Evolutionary conservation across 345 rosid species (phyloP), one percentile per base, ranked within the genome.

Genomic region (Lepidium didymum): DNA sequence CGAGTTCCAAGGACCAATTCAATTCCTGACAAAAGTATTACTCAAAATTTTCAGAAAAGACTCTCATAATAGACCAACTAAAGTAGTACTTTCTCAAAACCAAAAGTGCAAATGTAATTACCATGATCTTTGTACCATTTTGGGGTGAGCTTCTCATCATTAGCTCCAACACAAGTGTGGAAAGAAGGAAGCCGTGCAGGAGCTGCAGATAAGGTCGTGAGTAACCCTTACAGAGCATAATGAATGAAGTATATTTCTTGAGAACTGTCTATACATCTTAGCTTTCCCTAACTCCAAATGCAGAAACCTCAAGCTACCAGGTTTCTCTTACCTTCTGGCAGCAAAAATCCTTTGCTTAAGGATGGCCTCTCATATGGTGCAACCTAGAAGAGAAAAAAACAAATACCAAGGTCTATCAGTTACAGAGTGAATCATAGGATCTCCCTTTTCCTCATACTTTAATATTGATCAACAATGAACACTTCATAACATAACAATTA

Each of bases 41-140:
- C 47, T 66, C 47, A 57, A 44, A 45, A 43, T 5, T 37, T 5
- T 58, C 62, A 68, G 43, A 57, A 60, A 38, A 15, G 2, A 60
- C 10, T 21, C 43, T 31, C 43, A 31, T 53, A 56, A 55, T 6
- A 53, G 14, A 18, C 44, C 13, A 59, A 43, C 34, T 34, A 58
- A 35, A 61, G 2, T n/a, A 44, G 29, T 19, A 38, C 6, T 53
- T 37, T 59, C 4, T 16, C 33, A 6, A 43, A 25, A 35, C 5
- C 51, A 44, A 45, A 60, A 13, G 12, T 7, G 51, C n/a, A 35
- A 35, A 35, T 35, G 57, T 66, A 36, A 61, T 80, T 86, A 94
- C 99, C 99, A 70, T 84, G 86, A 45, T 89, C 91, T 76, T 87
- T 85, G 78, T 94, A 94, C 97, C 97, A 91, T 73, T 89, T 91